These are phyloP conservation scores for Fallopia convolvulus DNA, from an alignment of 148 eudicot species.

Conservation along the genomic window DNA sequence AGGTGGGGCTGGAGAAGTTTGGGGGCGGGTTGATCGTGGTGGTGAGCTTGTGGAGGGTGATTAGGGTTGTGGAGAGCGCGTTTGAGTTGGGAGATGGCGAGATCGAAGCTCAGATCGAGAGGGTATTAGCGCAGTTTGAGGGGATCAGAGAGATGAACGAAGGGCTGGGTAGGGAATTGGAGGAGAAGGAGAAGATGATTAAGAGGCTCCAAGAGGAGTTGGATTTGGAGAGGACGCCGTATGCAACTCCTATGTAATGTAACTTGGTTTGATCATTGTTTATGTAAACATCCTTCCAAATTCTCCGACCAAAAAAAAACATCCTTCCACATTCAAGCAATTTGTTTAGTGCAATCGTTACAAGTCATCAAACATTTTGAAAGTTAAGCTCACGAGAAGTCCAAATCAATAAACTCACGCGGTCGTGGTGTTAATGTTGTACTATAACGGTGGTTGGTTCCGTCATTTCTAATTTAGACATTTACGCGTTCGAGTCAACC, in stretches of 20 bases:
- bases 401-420: no score
- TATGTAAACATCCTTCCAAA: no score
- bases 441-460: no score
- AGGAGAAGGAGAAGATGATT: not conserved
- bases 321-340: no score
- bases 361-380: no score
- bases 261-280: not conserved
- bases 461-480: no score
- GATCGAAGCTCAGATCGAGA: slow-evolving; percentile 36
- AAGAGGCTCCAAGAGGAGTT: not conserved
- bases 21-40: slow-evolving; percentile 45
- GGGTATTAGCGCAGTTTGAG: slow-evolving; percentile 25
- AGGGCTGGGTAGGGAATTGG: not conserved
- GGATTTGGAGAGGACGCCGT: slow-evolving; percentile 3
- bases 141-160: slow-evolving; percentile 10
- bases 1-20: slow-evolving; percentile 21
- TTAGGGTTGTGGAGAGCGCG: slow-evolving; percentile 40
- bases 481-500: no score
- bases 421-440: no score
- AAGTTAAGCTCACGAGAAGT: no score
- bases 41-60: slow-evolving; percentile 46
- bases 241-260: not conserved
- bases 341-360: no score
- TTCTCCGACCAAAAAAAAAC: no score
- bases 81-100: slow-evolving; percentile 44